phyloP scores from a whole-genome alignment of 495 filamentous ascomycete species.

The Penicillium odoratum region DNA sequence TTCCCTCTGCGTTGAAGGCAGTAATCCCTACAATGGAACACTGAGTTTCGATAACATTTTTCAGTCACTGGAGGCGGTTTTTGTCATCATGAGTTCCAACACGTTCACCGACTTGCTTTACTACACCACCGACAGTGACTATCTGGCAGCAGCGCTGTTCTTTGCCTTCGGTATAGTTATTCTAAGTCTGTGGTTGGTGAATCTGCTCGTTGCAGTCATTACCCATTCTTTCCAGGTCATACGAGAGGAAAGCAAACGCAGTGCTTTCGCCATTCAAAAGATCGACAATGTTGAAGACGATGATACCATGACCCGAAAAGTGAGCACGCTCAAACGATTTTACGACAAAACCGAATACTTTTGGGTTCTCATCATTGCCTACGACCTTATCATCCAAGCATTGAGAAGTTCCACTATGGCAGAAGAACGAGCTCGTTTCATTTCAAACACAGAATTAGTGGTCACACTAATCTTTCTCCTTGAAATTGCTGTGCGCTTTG shows the following conservation, averaged over 20 bases:
- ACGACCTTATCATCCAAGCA: slow-evolving; percentile 71
- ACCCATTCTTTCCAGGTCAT: slow-evolving; percentile 99
- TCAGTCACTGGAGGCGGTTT: slow-evolving; percentile 91
- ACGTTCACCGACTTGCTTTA: slow-evolving; percentile 95
- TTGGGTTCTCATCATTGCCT: slow-evolving; percentile 80
- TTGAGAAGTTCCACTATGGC: slow-evolving; percentile 76
- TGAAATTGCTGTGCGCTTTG: slow-evolving; percentile 81
- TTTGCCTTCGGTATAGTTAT: slow-evolving; percentile 87
- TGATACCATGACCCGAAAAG: slow-evolving; percentile 36
- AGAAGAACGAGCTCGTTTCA: slow-evolving; percentile 48
- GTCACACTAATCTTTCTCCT: slow-evolving; percentile 77
- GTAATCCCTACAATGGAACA: slow-evolving; percentile 81
- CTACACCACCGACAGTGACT: slow-evolving; percentile 87
- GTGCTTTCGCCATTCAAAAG: slow-evolving; percentile 83
- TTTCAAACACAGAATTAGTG: slow-evolving; percentile 67
- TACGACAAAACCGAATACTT: slow-evolving; percentile 73
- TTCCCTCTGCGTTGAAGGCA: slow-evolving; percentile 76
- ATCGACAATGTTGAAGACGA: slow-evolving; percentile 46
- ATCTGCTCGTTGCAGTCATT: slow-evolving; percentile 96
- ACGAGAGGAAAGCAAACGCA: slow-evolving; percentile 89
- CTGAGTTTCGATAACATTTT: slow-evolving; percentile 94
- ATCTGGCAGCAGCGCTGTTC: slow-evolving; percentile 79
- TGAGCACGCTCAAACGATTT: slow-evolving; percentile 61
- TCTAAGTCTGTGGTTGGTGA: slow-evolving; percentile 94
- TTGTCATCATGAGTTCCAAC: slow-evolving; percentile 97